Conservation (phyloP, 2,329 filamentous ascomycete genomes). For the Botrytis fragariae region DNA sequence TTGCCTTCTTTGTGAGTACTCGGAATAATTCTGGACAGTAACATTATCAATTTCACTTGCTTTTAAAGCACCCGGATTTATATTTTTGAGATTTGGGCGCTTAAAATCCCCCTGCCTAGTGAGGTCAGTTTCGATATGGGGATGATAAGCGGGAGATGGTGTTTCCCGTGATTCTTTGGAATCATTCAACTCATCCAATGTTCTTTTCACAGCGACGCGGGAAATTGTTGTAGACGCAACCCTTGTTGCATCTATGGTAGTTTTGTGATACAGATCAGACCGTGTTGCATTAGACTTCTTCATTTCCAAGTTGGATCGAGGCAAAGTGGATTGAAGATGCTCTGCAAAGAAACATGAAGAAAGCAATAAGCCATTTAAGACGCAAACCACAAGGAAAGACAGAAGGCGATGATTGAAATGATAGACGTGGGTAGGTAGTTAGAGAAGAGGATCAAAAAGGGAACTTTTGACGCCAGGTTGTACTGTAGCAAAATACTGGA, state of each 20-base stretch:
- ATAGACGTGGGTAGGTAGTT: no score
- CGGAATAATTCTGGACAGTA: conserved; percentile 39
- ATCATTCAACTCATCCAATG: conserved; percentile 23
- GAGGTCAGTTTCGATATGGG: neutral
- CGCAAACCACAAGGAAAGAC: neutral
- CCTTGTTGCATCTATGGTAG: conserved; percentile 29
- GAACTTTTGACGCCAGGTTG: neutral
- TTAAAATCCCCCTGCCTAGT: neutral
- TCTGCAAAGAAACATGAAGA: neutral
- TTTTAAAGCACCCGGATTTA: conserved; percentile 31
- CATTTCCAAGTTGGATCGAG: neutral
- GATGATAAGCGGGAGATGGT: neutral
- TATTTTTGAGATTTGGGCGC: conserved; percentile 27
- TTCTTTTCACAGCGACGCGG: conserved; percentile 31
- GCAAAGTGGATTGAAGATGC: neutral
- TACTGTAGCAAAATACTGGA: neutral
- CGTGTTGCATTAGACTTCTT: neutral
- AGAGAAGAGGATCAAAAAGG: neutral
- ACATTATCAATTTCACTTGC: conserved; percentile 49
- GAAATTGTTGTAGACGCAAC: conserved; percentile 26
- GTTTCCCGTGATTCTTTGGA: neutral
- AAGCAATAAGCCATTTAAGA: conserved; percentile 2
- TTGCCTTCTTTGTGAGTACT: conserved; percentile 56
- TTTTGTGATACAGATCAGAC: conserved; percentile 26
- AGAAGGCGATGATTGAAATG: neutral